Base-by-base conservation (phyloP, 140 eudicot species). In the Flaveria floridana region DNA sequence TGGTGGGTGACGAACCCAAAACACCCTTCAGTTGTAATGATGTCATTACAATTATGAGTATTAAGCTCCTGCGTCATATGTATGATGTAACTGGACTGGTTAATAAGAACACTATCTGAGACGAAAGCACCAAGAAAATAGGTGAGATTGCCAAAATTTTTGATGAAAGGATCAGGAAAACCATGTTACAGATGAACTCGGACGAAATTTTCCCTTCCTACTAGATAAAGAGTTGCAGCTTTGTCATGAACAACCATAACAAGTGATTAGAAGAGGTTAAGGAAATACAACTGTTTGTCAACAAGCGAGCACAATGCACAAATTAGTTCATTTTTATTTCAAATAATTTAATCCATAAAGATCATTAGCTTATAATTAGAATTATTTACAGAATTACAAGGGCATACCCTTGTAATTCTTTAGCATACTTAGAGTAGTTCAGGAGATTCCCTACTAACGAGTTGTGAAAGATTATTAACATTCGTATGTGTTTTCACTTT, bases 401-500 rank as follows among this genome's bases (percentile, higher is more conserved):
- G n/a, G n/a, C n/a, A n/a, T n/a, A n/a, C n/a, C n/a, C n/a, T n/a
- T n/a, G n/a, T n/a, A n/a, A 73, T 23, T 30, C 46, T 63, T 42
- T 21, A 42, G 56, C 42, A 41, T 39, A 18, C 56, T 53, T 19
- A 20, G 15, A 55, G 15, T 55, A 34, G 13, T 2, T 56, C 56
- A 57, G 68, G 65, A 30, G 16, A 16, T 71, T 23, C 12, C 19
- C 15, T 57, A 72, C 68, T 34, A 7, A 19, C 20, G 7, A 37
- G 20, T 56, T 57, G 14, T 5, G 25, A 56, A 56, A 41, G 44
- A 74, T 23, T 7, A 8, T 74, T 6, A 6, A 18, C 37, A 64
- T 11, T 50, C 21, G 9, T 19, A 75, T 34, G 63, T 64, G 52
- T 30, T 28, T 28, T 75, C 72, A 12, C 20, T 64, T 63, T 48